These are phyloP conservation scores for Maudiozyma bulderi DNA, from an alignment of 805 yeast species.

Conservation along the genomic window DNA sequence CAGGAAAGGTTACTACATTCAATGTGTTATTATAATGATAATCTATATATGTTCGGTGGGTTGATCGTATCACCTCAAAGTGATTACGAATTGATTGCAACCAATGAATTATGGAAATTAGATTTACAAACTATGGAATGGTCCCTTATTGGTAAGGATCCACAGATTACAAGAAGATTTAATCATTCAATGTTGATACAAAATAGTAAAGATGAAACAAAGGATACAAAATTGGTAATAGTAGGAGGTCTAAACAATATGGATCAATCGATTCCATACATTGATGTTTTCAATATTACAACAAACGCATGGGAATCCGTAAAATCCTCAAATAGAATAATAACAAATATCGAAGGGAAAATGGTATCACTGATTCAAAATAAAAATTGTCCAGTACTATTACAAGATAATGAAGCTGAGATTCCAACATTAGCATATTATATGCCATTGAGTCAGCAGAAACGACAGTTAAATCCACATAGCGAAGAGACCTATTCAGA, in stretches of 20 bases:
- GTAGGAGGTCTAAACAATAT: slow-evolving; percentile 28
- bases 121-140: slow-evolving; percentile 44
- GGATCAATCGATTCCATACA: slow-evolving; percentile 22
- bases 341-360: slow-evolving; percentile 17
- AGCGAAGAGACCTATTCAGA: neutral
- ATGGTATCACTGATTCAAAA: slow-evolving; percentile 12
- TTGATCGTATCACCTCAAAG: slow-evolving; percentile 33
- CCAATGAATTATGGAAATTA: slow-evolving; percentile 64
- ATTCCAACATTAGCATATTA: slow-evolving; percentile 19
- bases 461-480: neutral
- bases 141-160: slow-evolving; percentile 39
- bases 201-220: slow-evolving; percentile 19
- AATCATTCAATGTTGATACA: slow-evolving; percentile 41
- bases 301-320: slow-evolving; percentile 24
- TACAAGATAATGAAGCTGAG: slow-evolving; percentile 19
- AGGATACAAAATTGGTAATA: slow-evolving; percentile 25
- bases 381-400: slow-evolving; percentile 18
- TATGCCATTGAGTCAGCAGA: slow-evolving; percentile 1
- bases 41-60: slow-evolving; percentile 60
- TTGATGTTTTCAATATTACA: slow-evolving; percentile 25
- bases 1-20: slow-evolving; percentile 49
- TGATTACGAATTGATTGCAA: slow-evolving; percentile 34
- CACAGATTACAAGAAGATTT: slow-evolving; percentile 36
- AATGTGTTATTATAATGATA: slow-evolving; percentile 39
- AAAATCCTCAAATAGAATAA: slow-evolving; percentile 7